Evolutionary conservation across 1,139 yeast species (phyloP).

Genomic region (Arxiozyma bovina): DNA sequence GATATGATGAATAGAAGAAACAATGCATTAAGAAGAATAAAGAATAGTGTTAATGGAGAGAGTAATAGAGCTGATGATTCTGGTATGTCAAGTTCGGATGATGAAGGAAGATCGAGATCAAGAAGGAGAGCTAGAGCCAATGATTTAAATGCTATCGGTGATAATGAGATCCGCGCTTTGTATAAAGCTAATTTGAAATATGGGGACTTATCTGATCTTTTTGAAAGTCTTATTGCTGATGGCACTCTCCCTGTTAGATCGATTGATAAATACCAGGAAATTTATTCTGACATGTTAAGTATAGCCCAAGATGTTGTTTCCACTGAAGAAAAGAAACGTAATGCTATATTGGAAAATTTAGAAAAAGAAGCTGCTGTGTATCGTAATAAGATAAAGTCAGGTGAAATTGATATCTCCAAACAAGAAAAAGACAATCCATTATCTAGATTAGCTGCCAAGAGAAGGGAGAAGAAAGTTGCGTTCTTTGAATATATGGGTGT

Average conservation of each 20-base stretch:
- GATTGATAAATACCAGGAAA: slow-evolving; percentile 70
- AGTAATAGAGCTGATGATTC: slow-evolving; percentile 23
- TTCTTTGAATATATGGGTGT: slow-evolving; percentile 85
- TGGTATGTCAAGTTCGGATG: slow-evolving; percentile 33
- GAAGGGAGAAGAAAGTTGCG: slow-evolving; percentile 80
- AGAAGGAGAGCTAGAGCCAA: slow-evolving; percentile 32
- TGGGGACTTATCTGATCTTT: slow-evolving; percentile 73
- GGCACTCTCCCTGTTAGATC: slow-evolving; percentile 76
- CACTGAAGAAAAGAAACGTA: slow-evolving; percentile 58
- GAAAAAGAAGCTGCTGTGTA: slow-evolving; percentile 56
- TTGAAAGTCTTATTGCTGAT: slow-evolving; percentile 85
- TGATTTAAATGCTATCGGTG: slow-evolving; percentile 58
- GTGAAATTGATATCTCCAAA: slow-evolving; percentile 33
- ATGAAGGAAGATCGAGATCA: slow-evolving; percentile 34
- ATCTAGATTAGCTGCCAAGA: slow-evolving; percentile 44
- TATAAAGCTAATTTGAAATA: slow-evolving; percentile 73
- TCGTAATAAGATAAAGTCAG: slow-evolving; percentile 37
- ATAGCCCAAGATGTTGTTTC: slow-evolving; percentile 55
- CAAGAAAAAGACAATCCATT: slow-evolving; percentile 34
- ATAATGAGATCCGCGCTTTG: slow-evolving; percentile 78
- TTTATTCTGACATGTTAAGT: slow-evolving; percentile 61
- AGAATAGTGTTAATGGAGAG: slow-evolving; percentile 32
- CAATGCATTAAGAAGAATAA: slow-evolving; percentile 56
- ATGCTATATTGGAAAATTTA: slow-evolving; percentile 45
- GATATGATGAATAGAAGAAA: slow-evolving; percentile 77